Conservation (phyloP, 139 green algal genomes). For the Gonium pectorale region DNA sequence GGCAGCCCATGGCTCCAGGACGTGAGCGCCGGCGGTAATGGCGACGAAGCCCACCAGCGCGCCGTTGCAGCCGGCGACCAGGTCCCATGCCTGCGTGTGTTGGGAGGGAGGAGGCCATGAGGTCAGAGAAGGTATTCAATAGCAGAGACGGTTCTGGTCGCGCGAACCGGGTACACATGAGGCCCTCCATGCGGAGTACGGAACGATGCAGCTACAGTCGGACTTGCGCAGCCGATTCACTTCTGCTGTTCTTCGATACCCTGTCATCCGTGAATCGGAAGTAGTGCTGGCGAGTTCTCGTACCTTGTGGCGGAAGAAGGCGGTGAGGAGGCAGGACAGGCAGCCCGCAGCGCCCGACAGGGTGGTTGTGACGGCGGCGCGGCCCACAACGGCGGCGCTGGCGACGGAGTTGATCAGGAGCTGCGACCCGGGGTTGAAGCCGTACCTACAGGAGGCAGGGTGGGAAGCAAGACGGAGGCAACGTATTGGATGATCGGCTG, state of each 20-base stretch:
- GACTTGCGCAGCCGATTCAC: too few relatives aligned
- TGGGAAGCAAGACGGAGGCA: too few relatives aligned
- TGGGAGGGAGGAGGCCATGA: too few relatives aligned
- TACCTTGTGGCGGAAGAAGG: constrained; percentile 39
- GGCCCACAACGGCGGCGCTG: constrained; percentile 42
- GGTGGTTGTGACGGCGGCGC: constrained; percentile 88
- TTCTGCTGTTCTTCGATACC: too few relatives aligned
- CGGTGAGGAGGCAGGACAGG: constrained; percentile 66
- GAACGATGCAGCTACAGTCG: too few relatives aligned
- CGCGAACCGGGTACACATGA: too few relatives aligned
- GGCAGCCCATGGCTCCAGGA: constrained; percentile 89
- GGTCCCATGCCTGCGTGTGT: constrained; percentile 78
- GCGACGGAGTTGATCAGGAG: constrained; percentile 57
- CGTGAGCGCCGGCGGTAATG: constrained; percentile 70
- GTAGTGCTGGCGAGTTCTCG: too few relatives aligned
- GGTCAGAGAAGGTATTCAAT: too few relatives aligned
- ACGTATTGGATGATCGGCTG: too few relatives aligned
- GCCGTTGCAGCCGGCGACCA: constrained; percentile 78
- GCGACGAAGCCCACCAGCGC: constrained; percentile 83
- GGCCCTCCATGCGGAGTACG: too few relatives aligned
- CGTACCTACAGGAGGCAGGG: constrained; percentile 76
- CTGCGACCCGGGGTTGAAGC: constrained; percentile 89
- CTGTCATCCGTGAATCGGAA: too few relatives aligned
- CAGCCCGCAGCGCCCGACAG: constrained; percentile 74
- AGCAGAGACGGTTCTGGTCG: too few relatives aligned